Conservation (phyloP, 495 filamentous ascomycete genomes). For the Penicillium manginii region DNA sequence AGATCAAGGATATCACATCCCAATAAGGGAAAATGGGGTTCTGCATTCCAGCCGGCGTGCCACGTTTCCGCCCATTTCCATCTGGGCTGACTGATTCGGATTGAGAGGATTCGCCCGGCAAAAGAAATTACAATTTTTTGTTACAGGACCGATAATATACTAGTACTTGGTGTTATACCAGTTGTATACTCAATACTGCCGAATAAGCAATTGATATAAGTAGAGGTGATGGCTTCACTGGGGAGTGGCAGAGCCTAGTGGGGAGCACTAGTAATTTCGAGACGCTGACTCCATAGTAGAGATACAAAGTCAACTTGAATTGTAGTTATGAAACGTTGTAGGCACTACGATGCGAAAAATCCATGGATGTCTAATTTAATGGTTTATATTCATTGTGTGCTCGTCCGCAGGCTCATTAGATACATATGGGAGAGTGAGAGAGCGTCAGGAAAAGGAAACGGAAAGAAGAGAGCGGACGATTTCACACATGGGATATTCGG, state of each 20-base stretch:
- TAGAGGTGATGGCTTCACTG: too few relatives aligned
- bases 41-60: slow-evolving; percentile 1
- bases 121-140: too few relatives aligned
- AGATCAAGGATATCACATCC: not conserved
- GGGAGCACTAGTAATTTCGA: too few relatives aligned
- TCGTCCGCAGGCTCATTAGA: slow-evolving; percentile 26
- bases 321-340: too few relatives aligned
- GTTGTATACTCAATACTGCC: too few relatives aligned
- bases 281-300: too few relatives aligned
- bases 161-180: too few relatives aligned
- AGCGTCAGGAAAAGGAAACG: slow-evolving; percentile 17
- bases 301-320: too few relatives aligned
- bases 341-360: not conserved
- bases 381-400: slow-evolving; percentile 35
- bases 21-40: not conserved
- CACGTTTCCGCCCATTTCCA: not conserved
- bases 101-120: too few relatives aligned
- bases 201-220: too few relatives aligned
- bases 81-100: not conserved
- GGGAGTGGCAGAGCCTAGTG: too few relatives aligned
- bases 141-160: too few relatives aligned
- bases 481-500: slow-evolving; percentile 15
- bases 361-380: slow-evolving; percentile 23
- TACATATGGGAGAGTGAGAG: slow-evolving; percentile 27
- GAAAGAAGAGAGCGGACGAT: slow-evolving; percentile 23